Evolutionary conservation across 768 basidiomycete species (phyloP), one percentile per base, ranked within the genome.

Genomic region (Pulveroboletus sp.): DNA sequence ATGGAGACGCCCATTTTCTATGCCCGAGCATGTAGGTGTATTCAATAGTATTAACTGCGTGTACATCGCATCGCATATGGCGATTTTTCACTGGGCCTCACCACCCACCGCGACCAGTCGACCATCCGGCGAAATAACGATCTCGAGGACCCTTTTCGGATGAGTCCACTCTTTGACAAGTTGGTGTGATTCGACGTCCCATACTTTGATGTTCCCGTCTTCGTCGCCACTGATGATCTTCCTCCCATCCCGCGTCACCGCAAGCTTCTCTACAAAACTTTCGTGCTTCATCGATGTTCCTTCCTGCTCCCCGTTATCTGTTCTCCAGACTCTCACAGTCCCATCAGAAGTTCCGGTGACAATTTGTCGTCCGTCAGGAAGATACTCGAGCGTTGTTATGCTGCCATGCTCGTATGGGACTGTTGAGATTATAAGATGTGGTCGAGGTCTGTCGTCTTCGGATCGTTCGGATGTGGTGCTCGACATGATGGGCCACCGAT

Each of bases 81-180:
- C n/a, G n/a, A n/a, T n/a, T n/a, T n/a, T n/a, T n/a, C n/a, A n/a
- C n/a, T n/a, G n/a, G n/a, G n/a, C n/a, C n/a, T n/a, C n/a, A n/a
- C 23, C n/a, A 6, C 17, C 19, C 3, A 31, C 16, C 3, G 43
- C 38, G 3, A 46, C 21, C 9, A 47, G 24, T 42, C 36, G 44
- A 20, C 33, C 45, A n/a, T 51, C 50, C 3, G 45, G 40, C 6
- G 50, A 51, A 19, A 51, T 27, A 13, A 37, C 7, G 13, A 43
- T 14, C 6, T 1, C 0, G 2, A 5, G 6, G 16, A 6, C 0
- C 0, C 2, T 1, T 1, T 17, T n/a, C 11, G 19, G 34, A 9
- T 20, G 36, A 17, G 16, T 24, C 49, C 29, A 40, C 25, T 35
- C 37, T 20, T 17, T 32, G 29, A 39, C 7, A 12, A 43, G 37